phyloP scores from a whole-genome alignment of 176 grass and related monocot species.

The Oryza glaberrima region DNA sequence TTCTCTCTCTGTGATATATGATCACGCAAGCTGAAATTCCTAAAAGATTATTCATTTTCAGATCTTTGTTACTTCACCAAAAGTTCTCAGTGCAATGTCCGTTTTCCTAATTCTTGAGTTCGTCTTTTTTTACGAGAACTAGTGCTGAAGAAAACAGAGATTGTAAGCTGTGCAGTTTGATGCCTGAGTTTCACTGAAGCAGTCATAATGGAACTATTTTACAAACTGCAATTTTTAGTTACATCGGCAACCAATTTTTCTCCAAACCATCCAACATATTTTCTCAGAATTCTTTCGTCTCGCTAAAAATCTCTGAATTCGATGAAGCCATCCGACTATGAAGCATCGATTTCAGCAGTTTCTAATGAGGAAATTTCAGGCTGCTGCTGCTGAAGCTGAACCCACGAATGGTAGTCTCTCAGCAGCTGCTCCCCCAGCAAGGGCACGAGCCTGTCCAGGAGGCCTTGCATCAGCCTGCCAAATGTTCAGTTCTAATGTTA shows the following conservation, averaged over 20 bases:
- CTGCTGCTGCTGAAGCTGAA: slow-evolving; percentile 53
- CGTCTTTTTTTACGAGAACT: no score
- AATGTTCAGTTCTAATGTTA: neutral
- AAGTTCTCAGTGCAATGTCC: no score
- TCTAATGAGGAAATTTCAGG: slow-evolving; percentile 10
- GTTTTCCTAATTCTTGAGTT: no score
- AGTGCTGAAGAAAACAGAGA: neutral
- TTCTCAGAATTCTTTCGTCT: neutral
- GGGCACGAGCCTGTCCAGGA: slow-evolving; percentile 84
- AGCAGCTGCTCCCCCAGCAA: slow-evolving; percentile 76
- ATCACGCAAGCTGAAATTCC: no score
- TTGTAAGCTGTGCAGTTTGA: neutral
- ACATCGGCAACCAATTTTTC: neutral
- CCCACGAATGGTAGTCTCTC: slow-evolving; percentile 74
- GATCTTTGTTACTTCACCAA: no score
- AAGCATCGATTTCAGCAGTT: neutral
- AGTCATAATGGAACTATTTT: neutral
- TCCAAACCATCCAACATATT: neutral
- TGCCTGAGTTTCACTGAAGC: neutral
- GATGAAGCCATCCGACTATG: neutral
- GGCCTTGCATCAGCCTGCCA: slow-evolving; percentile 79
- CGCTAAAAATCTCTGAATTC: neutral
- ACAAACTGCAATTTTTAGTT: neutral
- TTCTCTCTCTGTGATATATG: no score
- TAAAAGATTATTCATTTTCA: no score